A percentile compares a stretch with the other conserved stretches of the same genome.
phyloP scores from a whole-genome alignment of 768 basidiomycete species.

The Naematelia aurantialba region DNA sequence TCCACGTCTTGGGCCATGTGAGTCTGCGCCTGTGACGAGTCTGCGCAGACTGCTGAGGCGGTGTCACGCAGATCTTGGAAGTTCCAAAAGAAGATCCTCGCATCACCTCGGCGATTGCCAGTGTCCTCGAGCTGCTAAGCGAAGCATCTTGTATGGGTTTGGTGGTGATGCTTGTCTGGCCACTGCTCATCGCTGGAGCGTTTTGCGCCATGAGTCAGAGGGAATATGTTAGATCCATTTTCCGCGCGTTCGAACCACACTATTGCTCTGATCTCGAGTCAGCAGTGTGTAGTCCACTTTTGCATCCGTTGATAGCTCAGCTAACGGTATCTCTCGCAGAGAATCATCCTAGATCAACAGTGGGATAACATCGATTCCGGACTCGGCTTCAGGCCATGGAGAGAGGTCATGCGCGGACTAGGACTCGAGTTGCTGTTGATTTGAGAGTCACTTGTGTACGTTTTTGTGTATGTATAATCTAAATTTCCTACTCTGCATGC shows the following conservation, averaged over 20 bases:
- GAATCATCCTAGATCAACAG: background rate
- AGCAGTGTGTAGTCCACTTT: constrained; percentile 21
- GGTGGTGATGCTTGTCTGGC: constrained; percentile 42
- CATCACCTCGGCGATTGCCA: constrained; percentile 20
- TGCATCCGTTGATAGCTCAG: background rate
- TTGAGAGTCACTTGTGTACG: too few relatives aligned
- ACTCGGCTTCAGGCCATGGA: background rate
- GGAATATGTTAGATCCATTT: constrained; percentile 17
- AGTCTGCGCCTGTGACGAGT: background rate
- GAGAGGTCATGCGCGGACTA: background rate
- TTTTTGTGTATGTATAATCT: background rate
- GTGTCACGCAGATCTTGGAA: constrained; percentile 22
- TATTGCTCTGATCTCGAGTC: constrained; percentile 31
- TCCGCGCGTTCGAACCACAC: constrained; percentile 22
- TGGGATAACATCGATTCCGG: background rate
- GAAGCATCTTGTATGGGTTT: constrained; percentile 37
- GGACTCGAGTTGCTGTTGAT: background rate
- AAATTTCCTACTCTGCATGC: background rate
- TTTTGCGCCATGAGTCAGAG: constrained; percentile 15
- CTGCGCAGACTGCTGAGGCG: background rate
- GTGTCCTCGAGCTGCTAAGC: constrained; percentile 34
- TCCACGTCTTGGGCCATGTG: constrained; percentile 28
- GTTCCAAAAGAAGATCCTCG: constrained; percentile 23
- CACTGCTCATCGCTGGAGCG: constrained; percentile 33
- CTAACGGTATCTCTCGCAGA: background rate